Evolutionary conservation across 345 rosid genomes (phyloP).

Genomic region (Camelina sativa): DNA sequence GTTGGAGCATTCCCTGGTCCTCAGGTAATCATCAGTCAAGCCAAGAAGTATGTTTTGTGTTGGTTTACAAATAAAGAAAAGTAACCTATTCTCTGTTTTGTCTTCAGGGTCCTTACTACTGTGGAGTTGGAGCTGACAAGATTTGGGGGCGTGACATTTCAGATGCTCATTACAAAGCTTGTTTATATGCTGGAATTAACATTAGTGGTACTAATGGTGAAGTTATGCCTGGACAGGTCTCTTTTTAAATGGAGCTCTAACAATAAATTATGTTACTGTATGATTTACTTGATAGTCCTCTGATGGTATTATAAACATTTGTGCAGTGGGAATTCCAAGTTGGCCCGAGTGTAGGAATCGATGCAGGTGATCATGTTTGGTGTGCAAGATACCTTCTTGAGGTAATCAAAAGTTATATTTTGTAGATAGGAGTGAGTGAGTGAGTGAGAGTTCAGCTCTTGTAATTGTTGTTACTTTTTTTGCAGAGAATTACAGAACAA

Average conservation of each 20-base stretch:
- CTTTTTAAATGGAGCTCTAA: slow-evolving; percentile 5
- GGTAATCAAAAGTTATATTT: slow-evolving; percentile 49
- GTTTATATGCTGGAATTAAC: slow-evolving; percentile 94
- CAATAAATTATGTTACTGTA: not conserved
- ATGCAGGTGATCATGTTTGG: slow-evolving; percentile 94
- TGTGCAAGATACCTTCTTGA: slow-evolving; percentile 96
- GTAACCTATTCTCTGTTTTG: slow-evolving; percentile 9
- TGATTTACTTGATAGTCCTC: slow-evolving; percentile 10
- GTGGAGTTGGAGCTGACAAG: slow-evolving; percentile 97
- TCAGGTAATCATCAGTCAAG: slow-evolving; percentile 58
- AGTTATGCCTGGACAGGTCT: slow-evolving; percentile 99
- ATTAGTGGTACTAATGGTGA: slow-evolving; percentile 96
- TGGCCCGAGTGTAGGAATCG: slow-evolving; percentile 97
- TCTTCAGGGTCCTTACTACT: slow-evolving; percentile 93
- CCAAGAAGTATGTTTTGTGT: not conserved
- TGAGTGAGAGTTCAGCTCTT: slow-evolving; percentile 9
- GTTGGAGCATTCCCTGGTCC: slow-evolving; percentile 98
- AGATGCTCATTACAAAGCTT: slow-evolving; percentile 98
- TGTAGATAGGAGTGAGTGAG: not conserved
- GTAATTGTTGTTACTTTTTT: slow-evolving; percentile 23
- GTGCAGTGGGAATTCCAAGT: slow-evolving; percentile 98
- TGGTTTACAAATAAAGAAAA: not conserved
- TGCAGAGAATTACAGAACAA: slow-evolving; percentile 98
- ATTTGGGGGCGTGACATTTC: slow-evolving; percentile 96
- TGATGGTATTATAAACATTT: slow-evolving; percentile 20